Conservation (phyloP, 1,284 basidiomycete genomes). For the Amylostereum areolatum region DNA sequence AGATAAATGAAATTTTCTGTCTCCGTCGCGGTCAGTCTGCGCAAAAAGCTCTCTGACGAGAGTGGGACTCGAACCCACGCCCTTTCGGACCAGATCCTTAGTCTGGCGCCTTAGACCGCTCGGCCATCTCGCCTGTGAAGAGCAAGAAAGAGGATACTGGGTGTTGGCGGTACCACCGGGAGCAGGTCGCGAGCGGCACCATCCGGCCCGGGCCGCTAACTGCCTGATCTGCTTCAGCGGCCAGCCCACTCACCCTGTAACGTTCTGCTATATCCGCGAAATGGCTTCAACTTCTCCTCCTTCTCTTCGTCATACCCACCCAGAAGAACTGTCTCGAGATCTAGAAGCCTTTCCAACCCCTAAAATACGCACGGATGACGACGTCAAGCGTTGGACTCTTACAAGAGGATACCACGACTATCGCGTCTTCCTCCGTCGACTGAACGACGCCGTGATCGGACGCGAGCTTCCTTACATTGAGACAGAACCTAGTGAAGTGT, state of each 20-base stretch:
- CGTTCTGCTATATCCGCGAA: no score
- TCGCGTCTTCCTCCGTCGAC: conserved; percentile 62
- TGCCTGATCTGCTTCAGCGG: no score
- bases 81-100: conserved; percentile 43
- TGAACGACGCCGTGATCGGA: conserved; percentile 73
- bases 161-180: no score
- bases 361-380: conserved; percentile 64
- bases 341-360: conserved; percentile 12
- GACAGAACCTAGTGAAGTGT: conserved; percentile 31
- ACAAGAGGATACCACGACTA: conserved; percentile 71
- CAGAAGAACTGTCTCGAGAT: conserved; percentile 1
- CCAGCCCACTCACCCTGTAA: no score
- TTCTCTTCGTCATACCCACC: conserved; percentile 3
- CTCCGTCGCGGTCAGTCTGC: no score
- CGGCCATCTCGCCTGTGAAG: no score
- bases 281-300: no score
- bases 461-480: conserved; percentile 36
- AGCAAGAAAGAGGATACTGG: no score
- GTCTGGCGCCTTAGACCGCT: conserved; percentile 84
- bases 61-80: conserved; percentile 35
- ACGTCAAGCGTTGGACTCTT: conserved; percentile 61
- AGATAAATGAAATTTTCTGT: no score
- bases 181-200: no score
- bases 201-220: no score
- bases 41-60: no score